Evolutionary conservation across 2,329 filamentous ascomycete genomes (phyloP).

Genomic region (Curvularia verruculosa): DNA sequence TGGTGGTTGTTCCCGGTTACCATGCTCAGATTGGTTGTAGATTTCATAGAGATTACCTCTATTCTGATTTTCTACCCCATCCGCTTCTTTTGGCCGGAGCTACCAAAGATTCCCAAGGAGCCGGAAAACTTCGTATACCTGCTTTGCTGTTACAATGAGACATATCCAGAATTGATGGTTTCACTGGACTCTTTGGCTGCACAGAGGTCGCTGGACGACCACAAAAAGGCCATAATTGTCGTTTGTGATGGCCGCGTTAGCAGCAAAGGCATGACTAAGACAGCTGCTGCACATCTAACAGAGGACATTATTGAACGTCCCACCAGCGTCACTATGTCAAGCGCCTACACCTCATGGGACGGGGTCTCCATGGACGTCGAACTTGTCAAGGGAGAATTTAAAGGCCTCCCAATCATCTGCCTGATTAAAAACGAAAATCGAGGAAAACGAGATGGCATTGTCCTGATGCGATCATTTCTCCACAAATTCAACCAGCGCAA

Average conservation of each 20-base stretch:
- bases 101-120: not conserved
- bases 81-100: not conserved
- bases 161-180: slow-evolving; percentile 7
- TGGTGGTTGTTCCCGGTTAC: slow-evolving; percentile 1
- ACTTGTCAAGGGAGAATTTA: slow-evolving; percentile 10
- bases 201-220: slow-evolving; percentile 5
- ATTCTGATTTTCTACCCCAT: slow-evolving; percentile 1
- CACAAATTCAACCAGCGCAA: slow-evolving; percentile 9
- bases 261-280: slow-evolving; percentile 10
- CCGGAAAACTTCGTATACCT: slow-evolving; percentile 9
- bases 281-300: slow-evolving; percentile 7
- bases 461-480: slow-evolving; percentile 8
- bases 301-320: slow-evolving; percentile 10
- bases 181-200: slow-evolving; percentile 8
- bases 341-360: slow-evolving; percentile 7
- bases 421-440: slow-evolving; percentile 13
- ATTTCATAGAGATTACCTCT: slow-evolving; percentile 3
- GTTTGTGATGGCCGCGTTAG: slow-evolving; percentile 12
- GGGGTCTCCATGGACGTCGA: slow-evolving; percentile 5
- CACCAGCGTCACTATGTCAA: not conserved
- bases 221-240: slow-evolving; percentile 10
- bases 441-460: slow-evolving; percentile 11
- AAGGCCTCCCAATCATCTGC: slow-evolving; percentile 8
- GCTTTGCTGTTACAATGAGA: slow-evolving; percentile 11
- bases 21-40: not conserved